phyloP scores from a whole-genome alignment of 2,329 filamentous ascomycete genomes.

The Pseudogymnoascus destructans region DNA sequence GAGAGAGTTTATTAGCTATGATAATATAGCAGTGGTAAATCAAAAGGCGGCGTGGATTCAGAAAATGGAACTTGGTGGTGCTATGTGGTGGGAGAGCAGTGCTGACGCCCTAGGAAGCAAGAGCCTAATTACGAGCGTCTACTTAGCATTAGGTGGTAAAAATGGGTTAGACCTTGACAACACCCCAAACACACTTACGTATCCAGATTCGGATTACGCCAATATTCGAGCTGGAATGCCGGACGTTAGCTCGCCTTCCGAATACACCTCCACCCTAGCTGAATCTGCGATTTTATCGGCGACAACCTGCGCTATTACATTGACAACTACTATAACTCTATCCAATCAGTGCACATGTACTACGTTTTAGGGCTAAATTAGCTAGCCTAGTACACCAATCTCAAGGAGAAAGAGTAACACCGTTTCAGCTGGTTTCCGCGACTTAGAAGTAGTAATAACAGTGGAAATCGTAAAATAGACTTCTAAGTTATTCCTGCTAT shows the following conservation, averaged over 20 bases:
- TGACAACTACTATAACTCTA: not conserved
- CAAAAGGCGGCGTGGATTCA: constrained; percentile 53
- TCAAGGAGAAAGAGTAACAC: too few relatives aligned
- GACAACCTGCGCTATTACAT: not conserved
- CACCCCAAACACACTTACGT: not conserved
- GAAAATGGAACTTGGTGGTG: constrained; percentile 48
- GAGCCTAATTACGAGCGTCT: constrained; percentile 42
- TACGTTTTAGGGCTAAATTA: too few relatives aligned
- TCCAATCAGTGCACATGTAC: too few relatives aligned
- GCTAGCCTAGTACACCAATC: too few relatives aligned
- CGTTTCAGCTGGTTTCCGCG: too few relatives aligned
- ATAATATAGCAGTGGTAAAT: constrained; percentile 45
- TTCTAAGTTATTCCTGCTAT: too few relatives aligned
- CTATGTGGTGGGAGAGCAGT: constrained; percentile 76
- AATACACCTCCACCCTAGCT: not conserved
- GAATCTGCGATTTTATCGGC: constrained; percentile 12
- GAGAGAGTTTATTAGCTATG: constrained; percentile 57
- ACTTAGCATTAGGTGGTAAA: not conserved
- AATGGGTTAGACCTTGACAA: not conserved
- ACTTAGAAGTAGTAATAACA: too few relatives aligned
- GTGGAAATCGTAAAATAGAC: too few relatives aligned
- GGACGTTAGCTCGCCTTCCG: not conserved
- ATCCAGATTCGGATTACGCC: not conserved
- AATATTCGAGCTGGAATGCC: not conserved
- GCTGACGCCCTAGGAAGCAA: constrained; percentile 46